A percentile compares a stretch with the other conserved stretches of the same genome.
These are phyloP conservation scores for Anthracocystis walkeri DNA, from an alignment of 1,284 basidiomycete species.

Conservation along the genomic window DNA sequence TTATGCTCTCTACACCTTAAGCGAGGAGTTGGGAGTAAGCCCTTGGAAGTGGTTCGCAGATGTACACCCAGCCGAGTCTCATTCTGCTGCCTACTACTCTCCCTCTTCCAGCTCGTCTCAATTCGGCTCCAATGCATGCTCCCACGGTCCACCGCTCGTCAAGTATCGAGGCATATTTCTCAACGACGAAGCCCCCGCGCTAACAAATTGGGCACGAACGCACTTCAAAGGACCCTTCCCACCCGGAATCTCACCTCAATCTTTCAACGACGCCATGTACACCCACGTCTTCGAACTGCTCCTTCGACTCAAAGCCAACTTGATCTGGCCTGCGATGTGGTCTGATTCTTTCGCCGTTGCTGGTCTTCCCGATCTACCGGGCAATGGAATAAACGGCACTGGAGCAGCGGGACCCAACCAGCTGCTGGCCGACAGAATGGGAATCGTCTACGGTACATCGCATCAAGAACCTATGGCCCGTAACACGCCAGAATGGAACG, in stretches of 20 bases:
- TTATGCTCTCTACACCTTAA: constrained; percentile 32
- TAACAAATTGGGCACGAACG: constrained; percentile 74
- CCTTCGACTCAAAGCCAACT: constrained; percentile 78
- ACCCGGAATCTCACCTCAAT: constrained; percentile 69
- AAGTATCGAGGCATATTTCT: constrained; percentile 78
- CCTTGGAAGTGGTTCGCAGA: constrained; percentile 46
- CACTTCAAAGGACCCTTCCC: constrained; percentile 79
- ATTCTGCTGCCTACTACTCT: constrained; percentile 24
- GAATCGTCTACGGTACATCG: constrained; percentile 76
- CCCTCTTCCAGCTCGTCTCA: neutral
- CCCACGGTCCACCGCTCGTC: constrained; percentile 78
- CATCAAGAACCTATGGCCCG: constrained; percentile 71
- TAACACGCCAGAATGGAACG: constrained; percentile 73
- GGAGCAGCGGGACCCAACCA: constrained; percentile 73
- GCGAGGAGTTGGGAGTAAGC: constrained; percentile 34
- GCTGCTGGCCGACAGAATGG: constrained; percentile 76
- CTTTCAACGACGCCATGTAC: constrained; percentile 79
- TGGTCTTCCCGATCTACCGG: constrained; percentile 70
- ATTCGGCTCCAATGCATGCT: constrained; percentile 70
- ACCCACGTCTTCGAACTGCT: constrained; percentile 75
- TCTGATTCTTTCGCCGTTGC: constrained; percentile 77
- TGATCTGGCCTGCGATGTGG: constrained; percentile 74
- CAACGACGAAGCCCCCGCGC: constrained; percentile 77
- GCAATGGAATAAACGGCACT: constrained; percentile 17
- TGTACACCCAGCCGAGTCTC: constrained; percentile 18